Percentiles rank a stretch among this genome's conserved stretches.
phyloP scores from a whole-genome alignment of 495 filamentous ascomycete species.

The Podospora fimiseda region DNA sequence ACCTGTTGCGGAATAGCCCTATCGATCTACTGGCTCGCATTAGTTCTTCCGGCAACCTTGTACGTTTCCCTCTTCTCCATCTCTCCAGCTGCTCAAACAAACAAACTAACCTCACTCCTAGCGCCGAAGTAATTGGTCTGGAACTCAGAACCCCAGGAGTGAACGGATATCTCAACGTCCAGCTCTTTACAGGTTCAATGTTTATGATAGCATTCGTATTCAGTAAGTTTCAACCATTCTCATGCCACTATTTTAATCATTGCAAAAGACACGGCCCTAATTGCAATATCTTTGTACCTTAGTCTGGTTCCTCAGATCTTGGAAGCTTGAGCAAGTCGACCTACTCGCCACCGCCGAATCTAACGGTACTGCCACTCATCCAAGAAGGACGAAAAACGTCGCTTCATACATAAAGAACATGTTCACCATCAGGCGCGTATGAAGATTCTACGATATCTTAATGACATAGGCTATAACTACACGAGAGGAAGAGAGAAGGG shows the following conservation, averaged over 20 bases:
- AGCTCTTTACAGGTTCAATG: conserved; percentile 34
- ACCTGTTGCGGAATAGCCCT: conserved; percentile 33
- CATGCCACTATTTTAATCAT: not conserved
- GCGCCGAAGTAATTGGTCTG: conserved; percentile 67
- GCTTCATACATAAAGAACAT: conserved; percentile 17
- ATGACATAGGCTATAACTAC: no score
- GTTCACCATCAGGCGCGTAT: conserved; percentile 15
- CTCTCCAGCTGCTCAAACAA: not conserved
- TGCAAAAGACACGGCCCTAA: no score
- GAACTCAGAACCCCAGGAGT: conserved; percentile 47
- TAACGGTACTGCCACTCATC: conserved; percentile 19
- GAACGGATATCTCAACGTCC: conserved; percentile 36
- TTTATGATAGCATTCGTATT: conserved; percentile 35
- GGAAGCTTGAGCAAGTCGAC: conserved; percentile 38
- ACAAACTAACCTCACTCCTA: conserved; percentile 5
- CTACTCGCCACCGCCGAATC: conserved; percentile 18
- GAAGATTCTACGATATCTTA: no score
- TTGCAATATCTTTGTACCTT: no score
- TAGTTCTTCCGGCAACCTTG: conserved; percentile 68
- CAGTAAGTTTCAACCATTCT: conserved; percentile 17
- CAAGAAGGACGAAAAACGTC: conserved; percentile 9
- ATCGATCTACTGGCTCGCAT: conserved; percentile 68
- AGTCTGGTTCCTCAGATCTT: conserved; percentile 39
- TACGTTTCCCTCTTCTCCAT: conserved; percentile 6
- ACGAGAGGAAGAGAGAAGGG: no score